Evolutionary conservation across 441 rosid genomes (phyloP), one percentile per base, ranked within the genome.

Genomic region (Euphorbia neoarborescens): DNA sequence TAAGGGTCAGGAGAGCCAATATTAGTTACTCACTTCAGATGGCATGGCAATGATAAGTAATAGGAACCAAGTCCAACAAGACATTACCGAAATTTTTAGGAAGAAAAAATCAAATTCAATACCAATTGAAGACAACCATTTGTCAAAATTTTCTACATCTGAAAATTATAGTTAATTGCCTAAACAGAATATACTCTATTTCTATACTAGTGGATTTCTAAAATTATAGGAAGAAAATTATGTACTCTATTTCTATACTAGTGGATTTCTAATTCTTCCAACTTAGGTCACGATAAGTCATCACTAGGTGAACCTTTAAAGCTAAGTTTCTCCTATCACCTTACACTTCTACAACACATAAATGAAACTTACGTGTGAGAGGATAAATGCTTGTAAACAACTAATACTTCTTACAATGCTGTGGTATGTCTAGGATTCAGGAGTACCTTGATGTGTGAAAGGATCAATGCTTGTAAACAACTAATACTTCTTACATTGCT

Each of bases 251-350:
- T n/a, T n/a, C 9, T 38, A 25, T 1, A 35, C 15, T 25, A 58
- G 12, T 28, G 6, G 53, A n/a, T 15, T 46, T 27, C 37, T 48
- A 51, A 59, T 35, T 17, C 57, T 69, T 57, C 65, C 35, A 24
- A 54, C 17, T 58, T 25, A 54, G 35, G 65, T 38, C 28, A 69
- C 54, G 11, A 3, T 15, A 34, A 35, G 10, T 65, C 57, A 24
- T 28, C 61, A 30, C 38, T 5, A 19, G 28, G 19, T 58, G 37
- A 27, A 20, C 38, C 64, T 70, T 58, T 59, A 40, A 70, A 59
- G 73, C 65, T 46, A 56, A 56, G 63, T 56, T 17, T 38, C 34
- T n/a, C 50, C 24, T 65, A 44, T 65, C 68, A 65, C 7, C 56
- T 14, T 6, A 44, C 27, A 20, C 37, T 64, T 24, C 17, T 10